Percentiles rank a stretch among this genome's conserved stretches.
Conservation (phyloP, 768 basidiomycete genomes). For the Leccinum broughii region DNA sequence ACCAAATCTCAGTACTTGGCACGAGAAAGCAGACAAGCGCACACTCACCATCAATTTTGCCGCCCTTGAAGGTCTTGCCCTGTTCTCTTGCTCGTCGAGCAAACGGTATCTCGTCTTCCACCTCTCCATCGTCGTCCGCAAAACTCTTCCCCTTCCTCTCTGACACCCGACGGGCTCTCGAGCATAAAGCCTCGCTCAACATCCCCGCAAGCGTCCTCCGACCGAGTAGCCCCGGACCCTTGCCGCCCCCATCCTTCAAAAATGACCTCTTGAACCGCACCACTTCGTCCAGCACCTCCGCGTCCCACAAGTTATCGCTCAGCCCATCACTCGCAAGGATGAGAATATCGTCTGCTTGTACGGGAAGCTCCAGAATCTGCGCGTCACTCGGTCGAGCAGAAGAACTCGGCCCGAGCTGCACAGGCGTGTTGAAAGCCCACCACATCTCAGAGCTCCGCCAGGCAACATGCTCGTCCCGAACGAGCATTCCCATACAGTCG, state of each 20-base stretch:
- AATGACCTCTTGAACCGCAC: conserved; percentile 51
- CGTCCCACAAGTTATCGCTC: conserved; percentile 87
- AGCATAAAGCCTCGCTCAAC: conserved; percentile 80
- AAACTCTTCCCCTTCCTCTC: conserved; percentile 41
- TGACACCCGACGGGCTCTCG: conserved; percentile 69
- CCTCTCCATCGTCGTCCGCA: conserved; percentile 28
- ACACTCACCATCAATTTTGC: conserved; percentile 79
- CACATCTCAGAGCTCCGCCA: conserved; percentile 95
- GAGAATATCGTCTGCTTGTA: conserved; percentile 70
- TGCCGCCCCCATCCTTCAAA: conserved; percentile 23
- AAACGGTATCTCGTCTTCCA: conserved; percentile 72
- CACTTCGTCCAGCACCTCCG: conserved; percentile 83
- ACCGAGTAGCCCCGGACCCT: conserved; percentile 36
- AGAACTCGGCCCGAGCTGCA: conserved; percentile 62
- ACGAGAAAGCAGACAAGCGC: neutral
- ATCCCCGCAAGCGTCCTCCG: conserved; percentile 62
- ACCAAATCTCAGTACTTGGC: conserved; percentile 2
- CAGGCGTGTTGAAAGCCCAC: conserved; percentile 75
- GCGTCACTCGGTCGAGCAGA: conserved; percentile 70
- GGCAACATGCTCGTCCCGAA: conserved; percentile 73
- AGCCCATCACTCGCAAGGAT: conserved; percentile 82
- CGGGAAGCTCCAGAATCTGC: conserved; percentile 67
- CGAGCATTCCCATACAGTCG: conserved; percentile 85
- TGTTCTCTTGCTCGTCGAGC: conserved; percentile 74
- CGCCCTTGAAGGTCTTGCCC: conserved; percentile 72